phyloP scores from a whole-genome alignment of 495 filamentous ascomycete genomes.

The Oleoguttula mirabilis region DNA sequence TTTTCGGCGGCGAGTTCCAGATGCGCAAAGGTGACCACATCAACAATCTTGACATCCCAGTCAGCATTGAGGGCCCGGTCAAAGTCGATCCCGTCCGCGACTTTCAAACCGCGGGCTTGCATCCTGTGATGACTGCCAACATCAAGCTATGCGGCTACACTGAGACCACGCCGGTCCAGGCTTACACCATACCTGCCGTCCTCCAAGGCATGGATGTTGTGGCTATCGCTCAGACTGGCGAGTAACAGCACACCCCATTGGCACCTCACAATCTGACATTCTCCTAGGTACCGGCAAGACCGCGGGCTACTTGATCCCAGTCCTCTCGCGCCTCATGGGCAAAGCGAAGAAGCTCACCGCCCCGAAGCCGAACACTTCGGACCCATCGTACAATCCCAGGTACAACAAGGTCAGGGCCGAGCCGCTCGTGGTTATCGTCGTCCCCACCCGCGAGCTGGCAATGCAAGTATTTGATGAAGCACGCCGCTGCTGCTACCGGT shows the following conservation, averaged over 20 bases:
- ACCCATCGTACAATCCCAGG: constrained; percentile 31
- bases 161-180: constrained; percentile 74
- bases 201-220: constrained; percentile 63
- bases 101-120: constrained; percentile 70
- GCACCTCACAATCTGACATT: constrained; percentile 2
- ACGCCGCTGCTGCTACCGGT: constrained; percentile 80
- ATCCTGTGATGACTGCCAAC: constrained; percentile 72
- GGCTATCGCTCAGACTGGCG: constrained; percentile 85
- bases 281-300: constrained; percentile 84
- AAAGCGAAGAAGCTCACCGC: constrained; percentile 77
- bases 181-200: constrained; percentile 69
- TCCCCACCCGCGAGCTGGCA: constrained; percentile 76
- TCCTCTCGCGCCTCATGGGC: constrained; percentile 82
- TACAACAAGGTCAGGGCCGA: constrained; percentile 51
- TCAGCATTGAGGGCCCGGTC: constrained; percentile 46
- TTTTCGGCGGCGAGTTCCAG: constrained; percentile 50
- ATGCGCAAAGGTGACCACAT: constrained; percentile 35
- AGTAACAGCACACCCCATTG: constrained; percentile 19
- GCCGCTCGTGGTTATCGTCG: constrained; percentile 76
- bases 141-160: constrained; percentile 53
- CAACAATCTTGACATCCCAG: constrained; percentile 38
- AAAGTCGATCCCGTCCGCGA: constrained; percentile 43
- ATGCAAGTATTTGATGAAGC: constrained; percentile 92
- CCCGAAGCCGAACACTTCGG: constrained; percentile 48
- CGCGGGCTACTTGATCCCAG: constrained; percentile 80